Conservation (phyloP, 495 filamentous ascomycete species). For the Penicillium lividum region DNA sequence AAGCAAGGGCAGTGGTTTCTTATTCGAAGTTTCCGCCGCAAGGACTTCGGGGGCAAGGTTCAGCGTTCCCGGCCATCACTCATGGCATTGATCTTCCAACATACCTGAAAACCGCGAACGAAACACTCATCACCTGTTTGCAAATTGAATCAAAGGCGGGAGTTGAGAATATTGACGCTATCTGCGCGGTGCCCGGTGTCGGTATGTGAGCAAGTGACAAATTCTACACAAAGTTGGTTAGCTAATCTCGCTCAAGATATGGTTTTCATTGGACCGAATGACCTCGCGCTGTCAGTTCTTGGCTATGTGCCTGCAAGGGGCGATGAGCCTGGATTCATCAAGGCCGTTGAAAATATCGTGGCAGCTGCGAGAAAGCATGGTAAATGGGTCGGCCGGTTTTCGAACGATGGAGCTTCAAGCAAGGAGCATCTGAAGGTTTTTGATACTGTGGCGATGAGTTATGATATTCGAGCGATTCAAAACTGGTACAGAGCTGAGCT, state of each 20-base stretch:
- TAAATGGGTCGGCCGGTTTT: constrained; percentile 36
- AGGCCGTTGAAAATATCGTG: constrained; percentile 34
- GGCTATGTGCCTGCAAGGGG: constrained; percentile 31
- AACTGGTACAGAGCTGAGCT: constrained; percentile 41
- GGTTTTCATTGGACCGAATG: constrained; percentile 73
- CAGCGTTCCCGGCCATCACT: constrained; percentile 23
- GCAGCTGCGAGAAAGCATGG: constrained; percentile 32
- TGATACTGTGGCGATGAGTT: constrained; percentile 38
- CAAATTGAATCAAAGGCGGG: constrained; percentile 83
- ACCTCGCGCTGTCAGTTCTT: constrained; percentile 28
- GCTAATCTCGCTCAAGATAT: constrained; percentile 20
- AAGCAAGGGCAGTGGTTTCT: too few species aligned
- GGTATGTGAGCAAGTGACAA: constrained; percentile 8
- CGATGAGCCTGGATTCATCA: constrained; percentile 34
- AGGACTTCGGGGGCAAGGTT: too few species aligned
- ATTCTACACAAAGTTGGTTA: neutral
- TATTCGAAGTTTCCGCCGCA: too few species aligned
- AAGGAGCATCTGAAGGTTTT: constrained; percentile 31
- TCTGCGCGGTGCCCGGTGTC: constrained; percentile 26
- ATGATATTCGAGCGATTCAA: constrained; percentile 39
- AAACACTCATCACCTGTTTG: constrained; percentile 72
- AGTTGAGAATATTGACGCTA: constrained; percentile 49
- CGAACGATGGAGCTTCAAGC: constrained; percentile 30
- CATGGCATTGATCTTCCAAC: constrained; percentile 21
- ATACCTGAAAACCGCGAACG: constrained; percentile 79